These are phyloP conservation scores for Puccinellia tenuiflora DNA, from an alignment of 176 grass and related monocot genomes.

Conservation along the genomic window DNA sequence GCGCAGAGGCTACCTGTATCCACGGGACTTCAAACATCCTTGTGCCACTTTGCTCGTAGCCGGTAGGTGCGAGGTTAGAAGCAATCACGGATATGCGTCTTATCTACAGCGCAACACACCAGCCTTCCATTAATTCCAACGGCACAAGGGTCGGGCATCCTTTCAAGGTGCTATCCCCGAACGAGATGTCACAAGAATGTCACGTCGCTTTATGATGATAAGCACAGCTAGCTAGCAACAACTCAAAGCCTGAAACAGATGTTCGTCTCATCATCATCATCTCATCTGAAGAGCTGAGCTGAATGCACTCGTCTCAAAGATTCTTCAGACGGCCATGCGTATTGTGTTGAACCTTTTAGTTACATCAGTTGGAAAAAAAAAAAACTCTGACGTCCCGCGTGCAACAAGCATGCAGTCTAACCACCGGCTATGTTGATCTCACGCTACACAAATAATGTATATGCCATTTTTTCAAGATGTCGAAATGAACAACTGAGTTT, in stretches of 20 bases:
- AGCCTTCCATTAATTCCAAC: not conserved
- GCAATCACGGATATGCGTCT: slow-evolving; percentile 11
- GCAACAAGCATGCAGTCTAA: no score
- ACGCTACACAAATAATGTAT: no score
- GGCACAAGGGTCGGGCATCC: not conserved
- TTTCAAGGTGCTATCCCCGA: not conserved
- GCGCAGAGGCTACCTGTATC: no score
- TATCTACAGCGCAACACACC: not conserved
- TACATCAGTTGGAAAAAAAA: not conserved
- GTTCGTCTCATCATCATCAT: not conserved
- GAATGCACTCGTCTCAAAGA: not conserved
- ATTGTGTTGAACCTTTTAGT: not conserved
- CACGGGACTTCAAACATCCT: not conserved
- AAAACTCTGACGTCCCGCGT: not conserved
- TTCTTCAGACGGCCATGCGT: not conserved
- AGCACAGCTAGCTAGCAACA: not conserved
- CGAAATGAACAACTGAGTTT: no score
- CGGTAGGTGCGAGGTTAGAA: slow-evolving; percentile 5
- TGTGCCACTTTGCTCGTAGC: not conserved
- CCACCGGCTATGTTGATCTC: no score
- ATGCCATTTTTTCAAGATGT: no score
- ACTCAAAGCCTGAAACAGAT: not conserved
- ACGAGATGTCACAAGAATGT: not conserved
- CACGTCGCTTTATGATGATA: not conserved
- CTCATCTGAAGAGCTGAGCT: not conserved